Evolutionary conservation across 768 basidiomycete species (phyloP).

Genomic region (Collybia mongolica): DNA sequence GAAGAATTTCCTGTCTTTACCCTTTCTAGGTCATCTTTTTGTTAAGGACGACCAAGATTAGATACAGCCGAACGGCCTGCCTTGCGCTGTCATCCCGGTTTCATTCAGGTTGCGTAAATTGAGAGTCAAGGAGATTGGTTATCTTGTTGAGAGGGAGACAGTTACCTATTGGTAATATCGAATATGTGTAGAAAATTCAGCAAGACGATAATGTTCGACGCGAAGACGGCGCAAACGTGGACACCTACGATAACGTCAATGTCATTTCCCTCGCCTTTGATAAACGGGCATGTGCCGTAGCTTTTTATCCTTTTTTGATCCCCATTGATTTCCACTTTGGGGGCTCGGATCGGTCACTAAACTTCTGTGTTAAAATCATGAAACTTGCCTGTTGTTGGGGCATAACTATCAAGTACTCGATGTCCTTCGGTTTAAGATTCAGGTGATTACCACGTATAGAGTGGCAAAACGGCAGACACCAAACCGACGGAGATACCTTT

Average conservation of each 20-base stretch:
- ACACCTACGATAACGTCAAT: slow-evolving; percentile 31
- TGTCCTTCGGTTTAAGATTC: slow-evolving; percentile 23
- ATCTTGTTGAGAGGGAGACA: no score
- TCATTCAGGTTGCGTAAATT: no score
- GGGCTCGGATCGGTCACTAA: background rate
- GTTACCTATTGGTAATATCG: no score
- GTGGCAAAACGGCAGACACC: slow-evolving; percentile 33
- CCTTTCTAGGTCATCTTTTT: no score
- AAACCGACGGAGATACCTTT: slow-evolving; percentile 24
- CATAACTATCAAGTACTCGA: slow-evolving; percentile 22
- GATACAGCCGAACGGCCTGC: no score
- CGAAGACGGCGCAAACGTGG: slow-evolving; percentile 13
- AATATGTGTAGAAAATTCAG: no score
- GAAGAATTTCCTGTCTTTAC: no score
- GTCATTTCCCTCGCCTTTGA: slow-evolving; percentile 32
- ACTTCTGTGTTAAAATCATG: background rate
- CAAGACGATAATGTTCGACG: no score
- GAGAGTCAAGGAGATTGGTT: no score
- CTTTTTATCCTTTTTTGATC: slow-evolving; percentile 32
- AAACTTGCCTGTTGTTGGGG: slow-evolving; percentile 28
- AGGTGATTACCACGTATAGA: slow-evolving; percentile 24
- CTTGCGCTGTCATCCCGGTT: no score
- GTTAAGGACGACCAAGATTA: no score
- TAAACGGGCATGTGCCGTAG: slow-evolving; percentile 27
- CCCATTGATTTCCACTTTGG: slow-evolving; percentile 30